phyloP scores from a whole-genome alignment of 1,139 yeast species.

The Meyerozyma athensensis region DNA sequence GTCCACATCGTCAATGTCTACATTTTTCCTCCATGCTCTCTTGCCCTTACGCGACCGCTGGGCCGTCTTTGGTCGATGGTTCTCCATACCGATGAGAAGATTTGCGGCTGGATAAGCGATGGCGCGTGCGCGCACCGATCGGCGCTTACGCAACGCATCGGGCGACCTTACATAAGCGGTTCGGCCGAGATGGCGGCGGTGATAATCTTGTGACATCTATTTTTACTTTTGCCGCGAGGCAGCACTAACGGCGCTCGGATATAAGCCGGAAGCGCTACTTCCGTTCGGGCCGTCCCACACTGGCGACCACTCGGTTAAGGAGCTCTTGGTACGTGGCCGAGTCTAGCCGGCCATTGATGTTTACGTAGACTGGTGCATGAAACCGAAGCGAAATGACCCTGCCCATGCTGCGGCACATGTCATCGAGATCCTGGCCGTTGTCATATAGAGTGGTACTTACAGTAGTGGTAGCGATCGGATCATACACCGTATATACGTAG shows the following conservation, averaged over 20 bases:
- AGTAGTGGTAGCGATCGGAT: not conserved
- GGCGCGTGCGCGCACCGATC: not conserved
- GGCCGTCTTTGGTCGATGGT: constrained; percentile 7
- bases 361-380: not conserved
- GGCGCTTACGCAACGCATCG: too few species aligned
- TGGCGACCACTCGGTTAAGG: not conserved
- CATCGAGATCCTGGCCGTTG: not conserved
- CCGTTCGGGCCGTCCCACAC: too few species aligned
- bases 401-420: constrained; percentile 2
- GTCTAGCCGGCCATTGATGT: constrained; percentile 2
- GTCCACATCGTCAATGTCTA: constrained; percentile 78
- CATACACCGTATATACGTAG: not conserved
- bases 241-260: too few species aligned
- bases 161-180: too few species aligned
- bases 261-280: too few species aligned
- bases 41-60: constrained; percentile 90
- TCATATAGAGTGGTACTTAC: not conserved
- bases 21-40: constrained; percentile 93
- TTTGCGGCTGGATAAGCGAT: not conserved
- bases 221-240: too few species aligned
- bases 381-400: not conserved
- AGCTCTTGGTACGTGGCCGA: not conserved
- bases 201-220: too few species aligned
- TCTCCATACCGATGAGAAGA: constrained; percentile 6
- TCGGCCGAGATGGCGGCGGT: too few species aligned